Base-by-base conservation (phyloP, 1,284 basidiomycete genomes). In the Ceratobasidium sp. region DNA sequence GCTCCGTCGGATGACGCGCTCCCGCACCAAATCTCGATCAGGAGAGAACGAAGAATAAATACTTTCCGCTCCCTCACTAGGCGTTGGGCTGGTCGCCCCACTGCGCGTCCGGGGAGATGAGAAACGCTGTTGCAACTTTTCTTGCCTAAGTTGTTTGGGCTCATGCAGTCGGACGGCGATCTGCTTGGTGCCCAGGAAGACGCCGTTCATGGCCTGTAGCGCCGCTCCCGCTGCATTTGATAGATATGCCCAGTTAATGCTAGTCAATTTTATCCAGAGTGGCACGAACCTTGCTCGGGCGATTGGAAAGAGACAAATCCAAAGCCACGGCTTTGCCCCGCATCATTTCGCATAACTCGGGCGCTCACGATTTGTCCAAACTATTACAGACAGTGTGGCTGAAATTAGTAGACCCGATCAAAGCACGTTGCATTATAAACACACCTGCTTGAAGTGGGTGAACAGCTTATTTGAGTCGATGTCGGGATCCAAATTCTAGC, bases 231-330 rank as follows among this genome's bases (percentile, higher is more conserved):
- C 95, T 91, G 81, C 17, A 45, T 64, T 26, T 42, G 17, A 31
- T 33, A 26, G 54, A 17, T 26, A 26, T 39, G 35, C 33, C 37
- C 15, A 31, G 13, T 45, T 28, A 33, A 49, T 15, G 39, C n/a
- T 20, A 28, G 37, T 51, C 23, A 17, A 33, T 49, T 33, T 26
- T 3, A 31, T 26, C 28, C 17, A 42, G 33, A 35, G 45, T 58
- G 11, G 45, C 3, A 35, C 84, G 73, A 80, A 94, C 94, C 94
- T 88, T 95, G 92, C 79, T 93, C 91, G 15, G 95, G 93, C 15
- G 89, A 89, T 81, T 94, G 91, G 85, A 86, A 98, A 33, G 93
- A 95, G 76, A 98, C 97, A 82, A 98, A 99, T n/a, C 96, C 96
- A 82, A 97, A 98, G 5, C 95, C 95, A 76, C 94, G 91, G 83